phyloP scores from a whole-genome alignment of 495 filamentous ascomycete genomes.

The Penicillium herquei region DNA sequence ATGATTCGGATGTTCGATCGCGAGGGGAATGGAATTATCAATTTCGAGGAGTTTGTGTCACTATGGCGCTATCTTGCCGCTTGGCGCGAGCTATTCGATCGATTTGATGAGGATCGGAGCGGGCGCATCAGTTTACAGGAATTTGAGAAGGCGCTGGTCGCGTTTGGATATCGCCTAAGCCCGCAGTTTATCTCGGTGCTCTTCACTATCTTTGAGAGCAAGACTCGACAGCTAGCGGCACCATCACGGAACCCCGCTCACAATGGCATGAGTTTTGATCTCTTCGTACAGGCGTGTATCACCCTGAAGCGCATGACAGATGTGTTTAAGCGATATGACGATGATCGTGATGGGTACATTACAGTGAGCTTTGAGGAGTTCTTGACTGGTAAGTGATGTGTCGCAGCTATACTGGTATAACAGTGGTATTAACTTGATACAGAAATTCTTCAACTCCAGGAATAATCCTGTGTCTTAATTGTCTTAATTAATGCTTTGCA shows the following conservation, averaged over 20 bases:
- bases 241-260: constrained; percentile 35
- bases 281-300: constrained; percentile 98
- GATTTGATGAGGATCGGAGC: constrained; percentile 84
- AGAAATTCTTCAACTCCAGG: constrained; percentile 45
- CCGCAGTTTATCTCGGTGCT: constrained; percentile 77
- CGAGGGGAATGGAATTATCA: constrained; percentile 82
- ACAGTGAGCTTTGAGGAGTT: constrained; percentile 82
- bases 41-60: constrained; percentile 91
- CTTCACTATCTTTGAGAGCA: constrained; percentile 66
- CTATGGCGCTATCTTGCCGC: constrained; percentile 93
- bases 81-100: constrained; percentile 92
- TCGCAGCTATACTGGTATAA: neutral
- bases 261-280: constrained; percentile 84
- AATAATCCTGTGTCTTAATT: constrained; percentile 24
- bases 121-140: constrained; percentile 85
- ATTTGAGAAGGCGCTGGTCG: constrained; percentile 86
- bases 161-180: constrained; percentile 92
- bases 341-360: constrained; percentile 91
- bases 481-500: neutral
- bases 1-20: constrained; percentile 98
- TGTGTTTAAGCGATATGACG: constrained; percentile 98
- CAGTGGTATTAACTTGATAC: neutral
- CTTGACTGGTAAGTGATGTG: constrained; percentile 54
- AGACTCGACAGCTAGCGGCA: constrained; percentile 33
- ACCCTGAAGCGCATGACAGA: constrained; percentile 97